A percentile compares a stretch with the other conserved stretches of the same genome.
These are phyloP conservation scores for Colletotrichum liaoningense DNA, from an alignment of 2,329 filamentous ascomycete genomes.

Conservation along the genomic window DNA sequence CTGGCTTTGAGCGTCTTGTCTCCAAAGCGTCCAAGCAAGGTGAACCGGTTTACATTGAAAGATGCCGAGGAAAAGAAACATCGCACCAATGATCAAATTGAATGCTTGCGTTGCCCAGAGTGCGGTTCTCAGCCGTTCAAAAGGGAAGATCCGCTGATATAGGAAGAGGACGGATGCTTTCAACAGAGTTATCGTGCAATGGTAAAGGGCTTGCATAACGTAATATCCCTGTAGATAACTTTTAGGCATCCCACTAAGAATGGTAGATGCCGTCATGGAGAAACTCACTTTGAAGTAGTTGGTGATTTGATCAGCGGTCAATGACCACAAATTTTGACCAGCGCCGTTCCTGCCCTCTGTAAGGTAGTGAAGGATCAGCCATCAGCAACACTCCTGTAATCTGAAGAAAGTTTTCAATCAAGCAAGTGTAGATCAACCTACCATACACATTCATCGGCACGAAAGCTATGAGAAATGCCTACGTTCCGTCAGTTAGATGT, in stretches of 20 bases:
- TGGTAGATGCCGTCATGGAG: not conserved
- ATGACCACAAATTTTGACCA: not conserved
- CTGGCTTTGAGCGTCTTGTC: not conserved
- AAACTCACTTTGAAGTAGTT: not conserved
- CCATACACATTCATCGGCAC: not conserved
- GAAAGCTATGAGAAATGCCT: not conserved
- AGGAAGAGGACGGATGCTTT: conserved; percentile 51
- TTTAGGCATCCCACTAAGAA: not conserved
- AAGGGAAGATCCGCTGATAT: conserved; percentile 51
- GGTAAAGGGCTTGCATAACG: not conserved
- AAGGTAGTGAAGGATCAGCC: not conserved
- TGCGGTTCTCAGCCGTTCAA: conserved; percentile 38
- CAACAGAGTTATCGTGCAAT: conserved; percentile 48
- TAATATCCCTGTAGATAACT: not conserved
- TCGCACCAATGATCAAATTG: conserved; percentile 17
- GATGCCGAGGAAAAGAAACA: conserved; percentile 46
- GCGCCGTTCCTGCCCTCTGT: not conserved
- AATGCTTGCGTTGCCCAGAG: conserved; percentile 37
- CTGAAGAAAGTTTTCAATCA: not conserved
- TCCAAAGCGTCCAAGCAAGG: not conserved
- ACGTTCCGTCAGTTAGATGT: not conserved
- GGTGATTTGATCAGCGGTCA: not conserved
- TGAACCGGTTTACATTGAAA: conserved; percentile 36
- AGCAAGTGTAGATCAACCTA: not conserved
- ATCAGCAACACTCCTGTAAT: not conserved